Evolutionary conservation across 441 rosid genomes (phyloP), one percentile per base, ranked within the genome.

Genomic region (Oxalis stricta): DNA sequence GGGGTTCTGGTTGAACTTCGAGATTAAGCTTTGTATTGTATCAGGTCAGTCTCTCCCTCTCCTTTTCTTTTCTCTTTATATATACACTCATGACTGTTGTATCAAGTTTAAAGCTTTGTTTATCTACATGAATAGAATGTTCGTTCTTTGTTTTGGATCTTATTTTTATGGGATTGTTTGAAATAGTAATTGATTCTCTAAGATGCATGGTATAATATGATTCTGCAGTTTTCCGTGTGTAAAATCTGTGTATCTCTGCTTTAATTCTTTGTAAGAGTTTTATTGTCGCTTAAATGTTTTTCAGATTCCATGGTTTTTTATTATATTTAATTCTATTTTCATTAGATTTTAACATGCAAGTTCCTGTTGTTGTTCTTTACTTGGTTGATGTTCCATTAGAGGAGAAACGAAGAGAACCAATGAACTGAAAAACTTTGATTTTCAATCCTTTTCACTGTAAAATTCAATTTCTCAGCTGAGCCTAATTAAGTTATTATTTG

Each of bases 21-120:
- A 64, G 50, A 39, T 46, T 32, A 47, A 50, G 50, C 61, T 56
- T 47, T 61, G 52, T 19, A 50, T 59, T 46, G 14, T 23, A 41
- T 44, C 61, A 61, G 82, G 82, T 72, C 47, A 31, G 79, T 63
- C 49, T 46, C 18, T 31, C 29, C 12, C 17, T 48, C 8, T 37
- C 33, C 21, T 5, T 55, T 16, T 18, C 16, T 24, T 33, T 17
- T 50, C n/a, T 30, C 10, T 24, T 4, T 24, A 20, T 34, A 18
- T 39, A 24, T 40, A 53, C n/a, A n/a, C n/a, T n/a, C n/a, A n/a
- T n/a, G n/a, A n/a, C n/a, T n/a, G 55, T 31, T 59, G 13, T 24
- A 32, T 31, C 21, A 26, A 45, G 36, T 43, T 26, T 26, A 8
- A 26, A 26, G 8, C 1, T 6, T 41, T 28, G 10, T 45, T 12